Percentiles rank a stretch among this genome's conserved stretches.
Evolutionary conservation across 192 early-diverging fungal species (phyloP).

Genomic region (Backusella luteola): DNA sequence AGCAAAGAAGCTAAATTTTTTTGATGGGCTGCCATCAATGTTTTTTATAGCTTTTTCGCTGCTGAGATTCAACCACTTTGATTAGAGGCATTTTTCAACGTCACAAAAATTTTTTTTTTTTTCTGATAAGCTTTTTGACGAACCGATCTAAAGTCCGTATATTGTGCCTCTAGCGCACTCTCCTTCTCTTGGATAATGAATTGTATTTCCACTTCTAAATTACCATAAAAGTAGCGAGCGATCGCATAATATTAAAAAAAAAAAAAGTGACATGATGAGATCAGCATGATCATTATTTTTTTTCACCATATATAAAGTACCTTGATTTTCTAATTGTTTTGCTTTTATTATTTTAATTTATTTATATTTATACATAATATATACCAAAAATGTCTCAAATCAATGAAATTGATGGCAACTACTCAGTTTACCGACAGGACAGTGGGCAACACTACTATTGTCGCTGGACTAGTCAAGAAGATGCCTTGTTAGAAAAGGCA

Average conservation of each 20-base stretch:
- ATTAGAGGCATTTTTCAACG: not conserved
- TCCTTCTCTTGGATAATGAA: not conserved
- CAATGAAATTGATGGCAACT: not conserved
- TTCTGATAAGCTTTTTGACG: not conserved
- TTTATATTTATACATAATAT: not conserved
- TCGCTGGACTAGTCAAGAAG: conserved; percentile 43
- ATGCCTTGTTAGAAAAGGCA: conserved; percentile 33
- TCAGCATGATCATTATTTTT: not conserved
- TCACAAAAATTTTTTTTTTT: not conserved
- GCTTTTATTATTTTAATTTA: not conserved
- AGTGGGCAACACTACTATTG: not conserved
- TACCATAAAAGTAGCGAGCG: not conserved
- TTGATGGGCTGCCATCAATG: not conserved
- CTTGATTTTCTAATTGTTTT: not conserved
- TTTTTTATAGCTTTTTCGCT: not conserved
- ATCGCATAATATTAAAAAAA: not conserved
- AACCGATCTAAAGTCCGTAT: not conserved
- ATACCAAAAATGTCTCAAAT: not conserved
- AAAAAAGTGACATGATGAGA: not conserved
- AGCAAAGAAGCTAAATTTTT: not conserved
- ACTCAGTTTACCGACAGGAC: not conserved
- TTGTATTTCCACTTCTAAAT: not conserved
- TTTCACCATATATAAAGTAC: not conserved
- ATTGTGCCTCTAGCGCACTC: not conserved
- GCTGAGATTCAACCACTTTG: not conserved